Evolutionary conservation across 495 filamentous ascomycete genomes (phyloP).

Genomic region (Podospora pseudoanserina): DNA sequence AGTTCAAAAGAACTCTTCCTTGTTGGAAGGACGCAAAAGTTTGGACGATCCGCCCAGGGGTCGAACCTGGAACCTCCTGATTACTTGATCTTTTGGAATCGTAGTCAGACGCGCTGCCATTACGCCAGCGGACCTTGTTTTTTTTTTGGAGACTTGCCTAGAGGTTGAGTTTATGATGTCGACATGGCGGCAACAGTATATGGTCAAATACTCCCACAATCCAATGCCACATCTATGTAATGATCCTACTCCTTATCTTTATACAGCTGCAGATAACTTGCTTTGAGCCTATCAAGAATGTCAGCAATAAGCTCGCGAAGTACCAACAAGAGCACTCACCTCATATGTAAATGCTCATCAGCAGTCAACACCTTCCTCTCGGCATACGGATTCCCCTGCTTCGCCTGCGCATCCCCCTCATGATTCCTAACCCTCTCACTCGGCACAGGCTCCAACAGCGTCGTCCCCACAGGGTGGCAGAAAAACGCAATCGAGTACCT

Average conservation of each 20-base stretch:
- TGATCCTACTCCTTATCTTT: constrained; percentile 39
- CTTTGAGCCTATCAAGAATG: constrained; percentile 50
- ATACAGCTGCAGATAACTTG: constrained; percentile 62
- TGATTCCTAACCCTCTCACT: constrained; percentile 50
- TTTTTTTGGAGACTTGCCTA: neutral
- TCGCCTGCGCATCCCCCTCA: constrained; percentile 26
- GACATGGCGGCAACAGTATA: neutral
- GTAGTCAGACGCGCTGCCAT: constrained; percentile 7
- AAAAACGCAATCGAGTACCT: constrained; percentile 90
- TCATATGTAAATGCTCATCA: constrained; percentile 71
- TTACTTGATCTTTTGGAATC: neutral
- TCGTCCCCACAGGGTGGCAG: constrained; percentile 75
- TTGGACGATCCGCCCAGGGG: constrained; percentile 4
- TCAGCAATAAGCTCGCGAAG: neutral
- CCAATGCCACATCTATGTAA: neutral
- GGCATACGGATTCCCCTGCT: constrained; percentile 40
- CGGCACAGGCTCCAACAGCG: constrained; percentile 70
- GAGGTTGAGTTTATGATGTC: neutral
- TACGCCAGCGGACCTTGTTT: constrained; percentile 3
- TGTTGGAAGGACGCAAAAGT: neutral
- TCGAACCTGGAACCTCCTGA: constrained; percentile 7
- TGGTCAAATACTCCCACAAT: neutral
- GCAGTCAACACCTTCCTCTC: constrained; percentile 70
- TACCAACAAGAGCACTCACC: constrained; percentile 16
- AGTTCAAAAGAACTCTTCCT: neutral